Evolutionary conservation across 768 basidiomycete species (phyloP), one percentile per base, ranked within the genome.

Genomic region (Russula olivacea): DNA sequence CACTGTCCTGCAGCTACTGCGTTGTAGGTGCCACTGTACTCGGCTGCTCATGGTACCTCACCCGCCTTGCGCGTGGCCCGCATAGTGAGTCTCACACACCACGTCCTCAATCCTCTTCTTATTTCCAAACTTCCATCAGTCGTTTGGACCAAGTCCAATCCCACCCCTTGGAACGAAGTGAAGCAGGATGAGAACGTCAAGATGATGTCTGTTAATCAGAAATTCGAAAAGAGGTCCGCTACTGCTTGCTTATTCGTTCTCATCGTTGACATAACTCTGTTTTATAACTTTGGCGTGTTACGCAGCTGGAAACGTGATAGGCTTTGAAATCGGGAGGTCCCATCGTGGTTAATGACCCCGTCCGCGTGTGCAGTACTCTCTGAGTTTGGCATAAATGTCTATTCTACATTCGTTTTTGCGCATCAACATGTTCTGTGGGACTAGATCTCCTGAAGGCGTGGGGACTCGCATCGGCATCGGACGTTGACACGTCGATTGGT

Each of bases 131-230:
- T 54, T 52, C 40, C 69, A 57, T 38, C 61, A 83, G 83, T 84
- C 59, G 73, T 85, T 61, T 86, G 84, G 85, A 80, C 84, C 69
- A 81, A 76, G 73, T 73, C 71, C 73, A 94, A 95, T 80, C 91
- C 91, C 40, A 86, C 85, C 23, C 93, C 93, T n/a, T 94, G 90
- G 89, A 90, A 91, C 75, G 80, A 83, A 61, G 81, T 93, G 72
- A 80, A 89, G 72, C 85, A 80, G 43, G 79, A 87, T 70, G 85
- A 93, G 74, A 83, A 83, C 67, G 89, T 81, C 58, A 93, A 93
- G 76, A 49, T 93, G 63, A 69, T 84, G 71, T 72, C 80, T 49
- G 81, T 89, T 43, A 84, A 86, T 76, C 85, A 88, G 72, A 86
- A 83, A 68, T 91, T 92, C 68, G 80, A 86, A 9, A 87, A 85